Base-by-base conservation (phyloP, 2,329 filamentous ascomycete genomes). In the Lasiodiplodia sp. region DNA sequence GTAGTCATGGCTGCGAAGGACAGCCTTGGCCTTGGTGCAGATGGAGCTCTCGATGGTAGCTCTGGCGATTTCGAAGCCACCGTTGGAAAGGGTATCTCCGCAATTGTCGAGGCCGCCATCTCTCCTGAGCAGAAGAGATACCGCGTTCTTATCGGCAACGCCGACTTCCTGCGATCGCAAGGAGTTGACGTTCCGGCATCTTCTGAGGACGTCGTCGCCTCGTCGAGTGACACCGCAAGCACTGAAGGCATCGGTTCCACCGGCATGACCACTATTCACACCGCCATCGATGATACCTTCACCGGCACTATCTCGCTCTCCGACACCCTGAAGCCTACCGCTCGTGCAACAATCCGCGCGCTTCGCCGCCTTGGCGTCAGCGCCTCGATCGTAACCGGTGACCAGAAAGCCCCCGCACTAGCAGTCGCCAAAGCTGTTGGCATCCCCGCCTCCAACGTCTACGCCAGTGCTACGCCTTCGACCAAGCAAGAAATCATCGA, bases 351-450 rank as follows among this genome's bases (percentile, higher is more conserved):
- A 10, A 90, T 99, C 69, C 84, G 91, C 10, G 94, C 95, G 3
- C 87, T 99, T 51, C 89, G 92, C 77, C 88, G 87, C 70, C 93
- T 98, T 88, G 91, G 92, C 25, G 91, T 98, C 79, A 91, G 91
- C 73, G 93, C 92, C 12, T 93, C 94, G 58, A 94, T 99, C 73
- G 93, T 99, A 11, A 99, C 96, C 0, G 96, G 96, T 69, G 96
- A 99, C 80, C 94, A 97, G 74, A 88, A 87, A 49, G 88, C 91
- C 37, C 95, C 96, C 0, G 96, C 96, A 0, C 81, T 94, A 0
- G 91, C 93, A 16, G 94, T 98, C 47, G 96, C 95, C 2, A 84
- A 87, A 0, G 87, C 91, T 5, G 92, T 98, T 23, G 94, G 94
- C 65, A 97, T 99, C 69, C 82, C 91, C 0, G 76, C 86, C 1